A percentile compares a stretch with the other conserved stretches of the same genome.
Conservation (phyloP, 108 stramenopile genomes). For the Nannochloropsis oceanica region DNA sequence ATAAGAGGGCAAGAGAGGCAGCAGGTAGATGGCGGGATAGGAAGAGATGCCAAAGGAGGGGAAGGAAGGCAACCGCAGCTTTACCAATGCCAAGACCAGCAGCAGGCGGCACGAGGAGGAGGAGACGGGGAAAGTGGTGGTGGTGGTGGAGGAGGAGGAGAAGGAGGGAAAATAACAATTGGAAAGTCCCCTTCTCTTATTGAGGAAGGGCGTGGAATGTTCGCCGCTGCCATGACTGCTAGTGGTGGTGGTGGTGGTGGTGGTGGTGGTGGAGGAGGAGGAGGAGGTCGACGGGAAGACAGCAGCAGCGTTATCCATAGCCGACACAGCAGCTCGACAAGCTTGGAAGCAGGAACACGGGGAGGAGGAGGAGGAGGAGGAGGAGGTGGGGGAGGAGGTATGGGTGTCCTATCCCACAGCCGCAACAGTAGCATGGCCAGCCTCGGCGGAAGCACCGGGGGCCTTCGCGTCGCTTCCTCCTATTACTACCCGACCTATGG, state of each 20-base stretch:
- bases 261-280: neutral
- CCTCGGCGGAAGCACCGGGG: no score
- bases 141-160: neutral
- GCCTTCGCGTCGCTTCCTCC: no score
- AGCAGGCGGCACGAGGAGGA: neutral
- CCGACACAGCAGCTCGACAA: no score
- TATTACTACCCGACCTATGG: neutral
- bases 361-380: neutral
- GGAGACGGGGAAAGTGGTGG: no score
- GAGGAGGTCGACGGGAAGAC: neutral
- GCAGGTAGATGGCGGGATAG: neutral
- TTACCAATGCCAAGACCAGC: neutral
- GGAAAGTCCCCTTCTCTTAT: neutral
- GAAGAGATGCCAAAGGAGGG: neutral
- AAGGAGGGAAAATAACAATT: neutral
- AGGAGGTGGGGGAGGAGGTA: neutral
- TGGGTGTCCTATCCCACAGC: no score
- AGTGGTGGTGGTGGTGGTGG: neutral
- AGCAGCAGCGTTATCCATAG: no score
- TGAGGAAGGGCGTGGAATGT: neutral
- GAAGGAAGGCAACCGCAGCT: neutral
- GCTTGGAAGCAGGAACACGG: no score
- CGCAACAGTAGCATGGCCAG: no score
- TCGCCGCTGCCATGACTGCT: neutral
- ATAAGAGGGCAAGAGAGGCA: neutral